These are phyloP conservation scores for Solanum acaule DNA, from an alignment of 257 asterid species.

Conservation along the genomic window DNA sequence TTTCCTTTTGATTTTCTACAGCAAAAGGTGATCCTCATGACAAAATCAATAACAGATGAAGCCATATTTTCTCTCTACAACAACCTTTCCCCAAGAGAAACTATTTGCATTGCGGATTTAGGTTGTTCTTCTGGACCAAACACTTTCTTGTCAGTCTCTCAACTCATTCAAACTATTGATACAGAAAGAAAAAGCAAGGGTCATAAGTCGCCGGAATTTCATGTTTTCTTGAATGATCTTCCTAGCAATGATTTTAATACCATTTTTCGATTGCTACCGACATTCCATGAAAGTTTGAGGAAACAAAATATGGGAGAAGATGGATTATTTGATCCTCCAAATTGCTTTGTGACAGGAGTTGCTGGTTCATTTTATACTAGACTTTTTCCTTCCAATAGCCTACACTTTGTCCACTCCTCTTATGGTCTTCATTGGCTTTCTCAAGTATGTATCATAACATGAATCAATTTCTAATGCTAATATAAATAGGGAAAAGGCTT, in stretches of 20 bases:
- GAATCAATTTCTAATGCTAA: no score
- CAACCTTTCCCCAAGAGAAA: conserved; percentile 5
- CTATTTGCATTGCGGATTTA: conserved; percentile 41
- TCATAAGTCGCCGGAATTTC: conserved; percentile 23
- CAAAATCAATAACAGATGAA: conserved; percentile 14
- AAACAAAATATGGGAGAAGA: no score
- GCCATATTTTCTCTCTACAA: conserved; percentile 12
- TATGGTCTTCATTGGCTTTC: not conserved
- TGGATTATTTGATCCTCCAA: not conserved
- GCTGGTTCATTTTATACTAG: not conserved
- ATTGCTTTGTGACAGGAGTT: not conserved
- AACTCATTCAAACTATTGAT: not conserved
- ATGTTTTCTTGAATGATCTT: conserved; percentile 68
- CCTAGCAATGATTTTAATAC: conserved; percentile 28
- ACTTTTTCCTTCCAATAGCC: not conserved
- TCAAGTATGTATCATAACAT: not conserved
- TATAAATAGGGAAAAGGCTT: no score
- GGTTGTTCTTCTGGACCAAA: conserved; percentile 73
- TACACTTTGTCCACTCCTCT: not conserved
- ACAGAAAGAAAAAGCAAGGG: not conserved
- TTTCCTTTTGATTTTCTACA: not conserved
- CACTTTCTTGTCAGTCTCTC: conserved; percentile 15
- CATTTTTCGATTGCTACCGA: no score
- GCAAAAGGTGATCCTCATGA: conserved; percentile 19
- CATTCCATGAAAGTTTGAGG: not conserved